Percentiles rank a stretch among this genome's conserved stretches.
These are phyloP conservation scores for Gyrodon lividus DNA, from an alignment of 768 basidiomycete species.

Conservation along the genomic window DNA sequence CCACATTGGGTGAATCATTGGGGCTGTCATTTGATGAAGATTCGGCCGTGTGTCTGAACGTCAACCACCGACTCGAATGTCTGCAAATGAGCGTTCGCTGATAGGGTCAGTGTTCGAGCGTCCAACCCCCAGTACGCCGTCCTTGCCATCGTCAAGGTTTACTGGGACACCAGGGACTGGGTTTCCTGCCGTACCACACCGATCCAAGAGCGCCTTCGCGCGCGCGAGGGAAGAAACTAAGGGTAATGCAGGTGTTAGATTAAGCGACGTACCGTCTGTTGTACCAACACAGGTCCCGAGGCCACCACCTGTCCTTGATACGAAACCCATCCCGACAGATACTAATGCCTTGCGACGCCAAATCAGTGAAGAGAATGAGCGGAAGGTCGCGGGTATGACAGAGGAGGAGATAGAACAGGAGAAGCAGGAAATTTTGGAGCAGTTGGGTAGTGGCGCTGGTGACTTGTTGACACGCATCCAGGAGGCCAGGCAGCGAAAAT, in stretches of 20 bases:
- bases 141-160: conserved; percentile 24
- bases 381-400: conserved; percentile 63
- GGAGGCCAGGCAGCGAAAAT: conserved; percentile 4
- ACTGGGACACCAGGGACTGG: conserved; percentile 37
- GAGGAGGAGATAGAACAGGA: conserved; percentile 69
- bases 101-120: conserved; percentile 51
- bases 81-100: conserved; percentile 27
- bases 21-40: neutral
- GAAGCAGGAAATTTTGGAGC: conserved; percentile 61
- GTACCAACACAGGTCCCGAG: conserved; percentile 22
- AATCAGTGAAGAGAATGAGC: conserved; percentile 66
- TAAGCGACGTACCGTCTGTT: conserved; percentile 20
- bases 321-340: conserved; percentile 20
- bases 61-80: conserved; percentile 14
- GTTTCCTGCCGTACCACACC: conserved; percentile 64
- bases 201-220: conserved; percentile 61
- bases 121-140: conserved; percentile 23
- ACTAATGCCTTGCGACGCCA: conserved; percentile 50
- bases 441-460: conserved; percentile 65
- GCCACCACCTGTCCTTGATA: neutral
- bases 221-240: conserved; percentile 42
- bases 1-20: neutral
- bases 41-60: no score
- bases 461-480: conserved; percentile 48
- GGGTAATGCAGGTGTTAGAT: conserved; percentile 21